These are phyloP conservation scores for Colletotrichum brevisporum DNA, from an alignment of 2,329 filamentous ascomycete genomes.

Conservation along the genomic window DNA sequence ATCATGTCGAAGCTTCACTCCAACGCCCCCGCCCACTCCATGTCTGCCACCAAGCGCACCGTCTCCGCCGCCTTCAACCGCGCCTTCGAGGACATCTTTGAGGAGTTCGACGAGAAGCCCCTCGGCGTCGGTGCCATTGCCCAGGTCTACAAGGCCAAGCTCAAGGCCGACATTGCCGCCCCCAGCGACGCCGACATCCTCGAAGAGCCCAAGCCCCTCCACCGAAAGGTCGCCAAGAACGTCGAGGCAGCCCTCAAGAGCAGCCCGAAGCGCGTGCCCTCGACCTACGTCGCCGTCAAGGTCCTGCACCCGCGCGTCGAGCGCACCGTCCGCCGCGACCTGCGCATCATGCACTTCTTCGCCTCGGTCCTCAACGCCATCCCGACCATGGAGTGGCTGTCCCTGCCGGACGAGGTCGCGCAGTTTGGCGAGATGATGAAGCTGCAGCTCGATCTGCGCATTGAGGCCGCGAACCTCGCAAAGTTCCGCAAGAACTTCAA, in stretches of 20 bases:
- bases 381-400: slow-evolving; percentile 97
- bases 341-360: slow-evolving; percentile 95
- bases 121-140: slow-evolving; percentile 96
- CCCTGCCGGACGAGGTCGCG: slow-evolving; percentile 90
- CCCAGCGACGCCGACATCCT: slow-evolving; percentile 71
- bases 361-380: slow-evolving; percentile 86
- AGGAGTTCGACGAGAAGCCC: slow-evolving; percentile 92
- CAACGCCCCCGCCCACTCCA: slow-evolving; percentile 90
- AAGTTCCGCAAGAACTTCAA: slow-evolving; percentile 93
- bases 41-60: slow-evolving; percentile 83
- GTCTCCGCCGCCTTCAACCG: slow-evolving; percentile 86
- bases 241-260: slow-evolving; percentile 91
- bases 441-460: slow-evolving; percentile 94
- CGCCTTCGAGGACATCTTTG: slow-evolving; percentile 91
- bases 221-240: slow-evolving; percentile 81
- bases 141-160: slow-evolving; percentile 95
- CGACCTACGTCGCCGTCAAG: slow-evolving; percentile 94
- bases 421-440: slow-evolving; percentile 99
- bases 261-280: slow-evolving; percentile 86
- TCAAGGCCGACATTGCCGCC: slow-evolving; percentile 83
- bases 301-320: slow-evolving; percentile 95
- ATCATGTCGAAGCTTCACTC: slow-evolving; percentile 97
- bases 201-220: slow-evolving; percentile 65
- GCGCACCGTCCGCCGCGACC: slow-evolving; percentile 87
- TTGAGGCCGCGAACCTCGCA: slow-evolving; percentile 91